Evolutionary conservation across 495 filamentous ascomycete genomes (phyloP).

Genomic region (Daldinia concentrica): DNA sequence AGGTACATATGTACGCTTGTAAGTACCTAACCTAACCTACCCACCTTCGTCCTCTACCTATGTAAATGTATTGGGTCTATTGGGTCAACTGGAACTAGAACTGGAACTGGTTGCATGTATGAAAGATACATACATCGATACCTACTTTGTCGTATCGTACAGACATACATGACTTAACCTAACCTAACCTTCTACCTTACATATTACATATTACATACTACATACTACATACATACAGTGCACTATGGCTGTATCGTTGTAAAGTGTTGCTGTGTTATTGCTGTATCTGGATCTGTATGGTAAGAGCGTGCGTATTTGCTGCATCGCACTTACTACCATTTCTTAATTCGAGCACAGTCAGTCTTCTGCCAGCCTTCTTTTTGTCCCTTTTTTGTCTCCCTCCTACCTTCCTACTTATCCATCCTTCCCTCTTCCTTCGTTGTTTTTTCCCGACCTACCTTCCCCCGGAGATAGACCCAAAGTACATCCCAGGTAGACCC

Average conservation of each 20-base stretch:
- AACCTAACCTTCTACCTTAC: not conserved
- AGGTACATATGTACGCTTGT: not conserved
- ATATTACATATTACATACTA: not conserved
- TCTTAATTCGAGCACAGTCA: constrained; percentile 18
- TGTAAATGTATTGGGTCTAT: constrained; percentile 9
- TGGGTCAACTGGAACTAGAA: not conserved
- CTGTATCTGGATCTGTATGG: constrained; percentile 1
- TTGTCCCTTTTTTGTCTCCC: constrained; percentile 23
- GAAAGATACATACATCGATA: no score
- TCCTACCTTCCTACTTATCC: constrained; percentile 25
- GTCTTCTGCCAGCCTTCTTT: constrained; percentile 27
- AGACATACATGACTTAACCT: not conserved
- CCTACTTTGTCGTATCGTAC: not conserved
- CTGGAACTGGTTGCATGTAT: constrained; percentile 17
- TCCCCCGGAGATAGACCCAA: constrained; percentile 14
- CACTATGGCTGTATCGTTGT: constrained; percentile 10
- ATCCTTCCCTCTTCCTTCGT: constrained; percentile 8
- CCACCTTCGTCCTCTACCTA: constrained; percentile 7
- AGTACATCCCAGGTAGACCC: constrained; percentile 23
- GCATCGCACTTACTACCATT: constrained; percentile 12
- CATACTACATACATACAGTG: constrained; percentile 25
- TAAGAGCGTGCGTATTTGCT: constrained; percentile 25
- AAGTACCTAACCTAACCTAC: constrained; percentile 34
- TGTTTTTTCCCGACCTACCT: constrained; percentile 5
- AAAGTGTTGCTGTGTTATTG: not conserved